Percentiles rank a stretch among this genome's conserved stretches.
Evolutionary conservation across 2,329 filamentous ascomycete genomes (phyloP).

Genomic region (Chrysosporium keratinophilum): DNA sequence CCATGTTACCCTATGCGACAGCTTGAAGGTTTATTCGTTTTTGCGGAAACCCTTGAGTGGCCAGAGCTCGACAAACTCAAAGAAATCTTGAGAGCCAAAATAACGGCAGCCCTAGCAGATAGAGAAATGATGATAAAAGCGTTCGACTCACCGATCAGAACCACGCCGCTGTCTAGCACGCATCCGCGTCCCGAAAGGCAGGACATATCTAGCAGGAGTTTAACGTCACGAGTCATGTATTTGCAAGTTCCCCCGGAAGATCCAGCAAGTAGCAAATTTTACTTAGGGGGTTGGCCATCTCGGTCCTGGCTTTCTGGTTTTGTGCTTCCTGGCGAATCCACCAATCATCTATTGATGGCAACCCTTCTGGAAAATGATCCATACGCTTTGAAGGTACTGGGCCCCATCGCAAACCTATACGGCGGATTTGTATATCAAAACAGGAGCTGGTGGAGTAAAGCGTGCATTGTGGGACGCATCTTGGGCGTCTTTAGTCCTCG

Average conservation of each 20-base stretch:
- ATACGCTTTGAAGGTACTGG: constrained; percentile 39
- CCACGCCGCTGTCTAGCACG: neutral
- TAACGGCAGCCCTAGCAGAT: constrained; percentile 21
- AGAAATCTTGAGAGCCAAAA: constrained; percentile 28
- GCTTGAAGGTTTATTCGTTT: constrained; percentile 42
- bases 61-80: constrained; percentile 35
- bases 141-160: constrained; percentile 14
- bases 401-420: constrained; percentile 43
- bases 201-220: constrained; percentile 26
- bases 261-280: constrained; percentile 17
- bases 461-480: constrained; percentile 45
- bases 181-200: constrained; percentile 15
- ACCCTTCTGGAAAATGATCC: constrained; percentile 47
- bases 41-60: constrained; percentile 44
- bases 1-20: constrained; percentile 35
- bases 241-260: constrained; percentile 18
- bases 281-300: constrained; percentile 45
- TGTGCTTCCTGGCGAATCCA: constrained; percentile 44
- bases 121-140: constrained; percentile 1
- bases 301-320: constrained; percentile 47
- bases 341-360: constrained; percentile 46
- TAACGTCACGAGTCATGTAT: constrained; percentile 23
- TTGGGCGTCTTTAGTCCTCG: constrained; percentile 38
- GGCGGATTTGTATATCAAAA: constrained; percentile 45
- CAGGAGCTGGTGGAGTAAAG: constrained; percentile 49